Percentiles rank a stretch among this genome's conserved stretches.
Evolutionary conservation across 192 early-diverging fungal genomes (phyloP).

Genomic region (Thamnidium elegans): DNA sequence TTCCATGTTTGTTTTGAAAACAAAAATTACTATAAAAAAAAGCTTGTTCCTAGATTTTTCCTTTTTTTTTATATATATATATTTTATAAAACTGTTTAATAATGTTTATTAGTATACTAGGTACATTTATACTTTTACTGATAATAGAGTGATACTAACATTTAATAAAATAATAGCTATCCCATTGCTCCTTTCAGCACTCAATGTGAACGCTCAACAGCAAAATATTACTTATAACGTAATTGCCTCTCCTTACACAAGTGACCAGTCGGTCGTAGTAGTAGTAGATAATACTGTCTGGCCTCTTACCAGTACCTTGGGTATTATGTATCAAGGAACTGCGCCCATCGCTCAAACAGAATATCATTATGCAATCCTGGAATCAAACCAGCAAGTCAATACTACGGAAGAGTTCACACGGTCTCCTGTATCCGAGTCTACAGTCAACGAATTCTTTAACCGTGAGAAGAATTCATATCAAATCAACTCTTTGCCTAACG

Average conservation of each 20-base stretch:
- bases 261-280: neutral
- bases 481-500: neutral
- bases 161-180: too few relatives aligned
- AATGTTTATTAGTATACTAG: too few relatives aligned
- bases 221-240: slow-evolving; percentile 17
- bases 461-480: neutral
- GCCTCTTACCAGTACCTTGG: neutral
- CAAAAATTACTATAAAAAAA: too few relatives aligned
- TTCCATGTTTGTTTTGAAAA: too few relatives aligned
- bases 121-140: too few relatives aligned
- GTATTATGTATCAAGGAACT: slow-evolving; percentile 1
- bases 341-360: slow-evolving; percentile 5
- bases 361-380: slow-evolving; percentile 5
- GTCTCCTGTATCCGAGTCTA: neutral
- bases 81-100: too few relatives aligned
- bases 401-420: slow-evolving; percentile 2
- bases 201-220: neutral
- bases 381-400: neutral
- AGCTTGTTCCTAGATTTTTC: too few relatives aligned
- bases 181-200: too few relatives aligned
- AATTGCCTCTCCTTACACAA: neutral
- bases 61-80: too few relatives aligned
- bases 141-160: too few relatives aligned
- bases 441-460: slow-evolving; percentile 12
- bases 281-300: neutral